Evolutionary conservation across 2,329 filamentous ascomycete genomes (phyloP), one percentile per base, ranked within the genome.

Genomic region (Colletotrichum abscissum): DNA sequence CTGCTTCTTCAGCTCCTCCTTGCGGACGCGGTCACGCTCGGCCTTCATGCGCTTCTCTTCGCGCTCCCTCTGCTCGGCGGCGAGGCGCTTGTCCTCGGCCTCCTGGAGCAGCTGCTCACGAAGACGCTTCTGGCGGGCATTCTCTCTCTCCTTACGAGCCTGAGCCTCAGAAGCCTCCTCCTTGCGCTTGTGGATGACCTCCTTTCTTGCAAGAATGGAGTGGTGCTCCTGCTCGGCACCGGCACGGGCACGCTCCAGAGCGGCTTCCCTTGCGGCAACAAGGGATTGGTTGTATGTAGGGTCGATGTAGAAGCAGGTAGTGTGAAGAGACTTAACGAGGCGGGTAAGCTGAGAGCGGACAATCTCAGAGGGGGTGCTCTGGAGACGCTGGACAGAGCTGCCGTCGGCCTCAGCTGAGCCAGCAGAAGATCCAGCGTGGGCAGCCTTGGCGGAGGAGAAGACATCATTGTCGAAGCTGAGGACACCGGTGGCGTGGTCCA

Each of bases 401-500:
- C 90, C 89, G 81, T 98, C 95, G 76, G 88, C 90, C 85, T 98
- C 97, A 59, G 96, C 94, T 68, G 96, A 98, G 74, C 95, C 95
- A 75, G 94, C 92, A 70, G 89, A 91, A 77, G 95, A 95, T 75
- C 95, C 95, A 75, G 94, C 89, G 84, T 97, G 94, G 74, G 95
- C 90, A 77, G 96, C 94, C 88, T 98, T 98, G 80, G 95, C 92
- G 19, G 97, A 98, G 46, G 97, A 98, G 88, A 99, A 98, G 77
- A 99, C 95, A 83, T 99, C 97, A 67, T 95, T 97, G 83, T 99
- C 97, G 79, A 99, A 99, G 82, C 95, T 98, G 74, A 99, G 91
- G 63, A 98, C 94, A 74, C 97, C 95, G 67, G 95, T 96, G 75
- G 95, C 95, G 82, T 99, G 97, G 81, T 98, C 94, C 85, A 98